Conservation (phyloP, 352 stramenopile species). For the Globisporangium solare region DNA sequence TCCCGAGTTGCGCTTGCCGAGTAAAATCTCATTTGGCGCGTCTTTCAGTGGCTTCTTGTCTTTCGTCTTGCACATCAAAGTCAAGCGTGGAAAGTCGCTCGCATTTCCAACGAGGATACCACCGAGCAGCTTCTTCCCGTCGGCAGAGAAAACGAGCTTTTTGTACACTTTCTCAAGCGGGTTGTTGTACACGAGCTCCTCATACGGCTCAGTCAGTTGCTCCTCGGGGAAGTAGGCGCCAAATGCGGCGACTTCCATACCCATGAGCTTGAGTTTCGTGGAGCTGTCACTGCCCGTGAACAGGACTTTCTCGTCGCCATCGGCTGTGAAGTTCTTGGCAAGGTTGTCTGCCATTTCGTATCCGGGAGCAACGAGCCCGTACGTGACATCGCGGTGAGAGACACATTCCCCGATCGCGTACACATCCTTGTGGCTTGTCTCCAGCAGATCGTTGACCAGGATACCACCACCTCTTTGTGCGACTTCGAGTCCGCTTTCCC, state of each 20-base stretch:
- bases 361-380: slow-evolving; percentile 90
- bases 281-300: slow-evolving; percentile 89
- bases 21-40: slow-evolving; percentile 49
- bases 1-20: slow-evolving; percentile 32
- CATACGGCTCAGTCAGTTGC: slow-evolving; percentile 49
- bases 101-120: slow-evolving; percentile 91
- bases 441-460: slow-evolving; percentile 84
- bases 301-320: slow-evolving; percentile 15
- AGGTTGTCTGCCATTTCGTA: slow-evolving; percentile 90
- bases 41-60: slow-evolving; percentile 49
- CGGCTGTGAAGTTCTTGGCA: slow-evolving; percentile 67
- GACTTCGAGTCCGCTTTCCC: slow-evolving; percentile 54
- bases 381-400: slow-evolving; percentile 89
- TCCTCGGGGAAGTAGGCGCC: slow-evolving; percentile 81
- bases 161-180: slow-evolving; percentile 87
- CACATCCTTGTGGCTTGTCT: slow-evolving; percentile 65
- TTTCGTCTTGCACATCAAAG: slow-evolving; percentile 50
- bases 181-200: slow-evolving; percentile 88
- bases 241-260: slow-evolving; percentile 91
- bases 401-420: slow-evolving; percentile 91
- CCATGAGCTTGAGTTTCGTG: slow-evolving; percentile 93
- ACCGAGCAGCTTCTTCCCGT: slow-evolving; percentile 65
- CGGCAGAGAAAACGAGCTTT: slow-evolving; percentile 91
- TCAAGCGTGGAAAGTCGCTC: slow-evolving; percentile 83
- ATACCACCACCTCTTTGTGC: slow-evolving; percentile 79